A percentile compares a stretch with the other conserved stretches of the same genome.
Conservation (phyloP, 2,329 filamentous ascomycete genomes). For the Cladosporium sp. region DNA sequence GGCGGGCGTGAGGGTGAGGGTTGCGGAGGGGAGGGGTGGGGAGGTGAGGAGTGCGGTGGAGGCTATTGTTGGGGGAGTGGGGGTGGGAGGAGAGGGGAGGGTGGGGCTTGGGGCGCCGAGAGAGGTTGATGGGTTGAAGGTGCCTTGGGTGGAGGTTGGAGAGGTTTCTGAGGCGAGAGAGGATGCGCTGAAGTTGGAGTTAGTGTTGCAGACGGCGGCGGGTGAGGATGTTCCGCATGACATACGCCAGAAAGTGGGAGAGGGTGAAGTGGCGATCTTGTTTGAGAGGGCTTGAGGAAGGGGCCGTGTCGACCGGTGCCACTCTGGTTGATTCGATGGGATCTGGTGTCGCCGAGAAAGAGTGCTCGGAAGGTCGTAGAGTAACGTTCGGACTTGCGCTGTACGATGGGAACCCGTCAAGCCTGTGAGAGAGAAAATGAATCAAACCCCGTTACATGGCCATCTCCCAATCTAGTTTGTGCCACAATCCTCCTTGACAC, state of each 20-base stretch:
- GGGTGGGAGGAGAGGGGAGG: background rate
- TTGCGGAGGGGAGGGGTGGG: background rate
- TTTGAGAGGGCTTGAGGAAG: conserved; percentile 2
- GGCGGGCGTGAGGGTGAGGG: conserved; percentile 33
- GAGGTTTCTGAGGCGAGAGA: background rate
- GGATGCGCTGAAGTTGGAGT: background rate
- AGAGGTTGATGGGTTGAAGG: background rate
- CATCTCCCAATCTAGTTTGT: conserved; percentile 1
- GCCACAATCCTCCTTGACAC: background rate
- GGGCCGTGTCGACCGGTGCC: too few species aligned
- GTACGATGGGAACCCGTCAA: too few species aligned
- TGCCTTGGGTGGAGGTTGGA: conserved; percentile 1
- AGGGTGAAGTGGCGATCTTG: background rate
- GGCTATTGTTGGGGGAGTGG: background rate
- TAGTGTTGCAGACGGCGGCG: background rate
- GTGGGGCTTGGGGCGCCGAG: conserved; percentile 3
- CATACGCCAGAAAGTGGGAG: background rate
- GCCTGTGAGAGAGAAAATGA: background rate
- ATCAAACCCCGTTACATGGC: background rate
- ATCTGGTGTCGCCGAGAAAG: too few species aligned
- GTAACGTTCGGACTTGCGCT: too few species aligned
- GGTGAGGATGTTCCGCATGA: background rate
- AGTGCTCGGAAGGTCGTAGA: too few species aligned
- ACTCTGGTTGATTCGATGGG: too few species aligned
- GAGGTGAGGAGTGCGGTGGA: conserved; percentile 3